These are phyloP conservation scores for Drosera spatulata DNA, from an alignment of 179 eudicot species.

Conservation along the genomic window DNA sequence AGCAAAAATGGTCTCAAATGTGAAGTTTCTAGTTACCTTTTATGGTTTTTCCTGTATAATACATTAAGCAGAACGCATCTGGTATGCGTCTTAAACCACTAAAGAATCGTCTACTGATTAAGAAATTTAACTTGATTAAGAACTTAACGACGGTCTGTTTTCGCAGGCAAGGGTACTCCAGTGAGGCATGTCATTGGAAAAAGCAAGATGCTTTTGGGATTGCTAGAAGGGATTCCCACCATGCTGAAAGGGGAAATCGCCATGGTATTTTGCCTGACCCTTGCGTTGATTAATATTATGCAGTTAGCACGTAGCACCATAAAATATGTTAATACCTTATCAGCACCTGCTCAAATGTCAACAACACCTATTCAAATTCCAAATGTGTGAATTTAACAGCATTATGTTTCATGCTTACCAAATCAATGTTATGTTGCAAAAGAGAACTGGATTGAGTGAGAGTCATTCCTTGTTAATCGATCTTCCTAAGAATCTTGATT, in stretches of 20 bases:
- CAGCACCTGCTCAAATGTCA: too few species aligned
- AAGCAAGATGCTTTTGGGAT: constrained; percentile 87
- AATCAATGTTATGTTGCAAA: too few species aligned
- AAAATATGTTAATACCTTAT: too few species aligned
- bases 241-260: constrained; percentile 95
- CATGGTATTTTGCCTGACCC: constrained; percentile 19
- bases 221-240: constrained; percentile 92
- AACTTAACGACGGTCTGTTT: constrained; percentile 8
- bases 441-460: too few species aligned
- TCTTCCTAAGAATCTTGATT: too few species aligned
- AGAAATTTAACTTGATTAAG: background rate
- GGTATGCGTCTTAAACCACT: background rate
- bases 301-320: background rate
- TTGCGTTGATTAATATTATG: constrained; percentile 17
- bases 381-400: too few species aligned
- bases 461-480: too few species aligned
- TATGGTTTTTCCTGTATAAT: background rate
- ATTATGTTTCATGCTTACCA: too few species aligned
- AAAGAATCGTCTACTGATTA: background rate
- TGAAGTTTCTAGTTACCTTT: too few species aligned
- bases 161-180: constrained; percentile 77
- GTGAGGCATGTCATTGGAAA: constrained; percentile 77
- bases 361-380: too few species aligned
- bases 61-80: background rate
- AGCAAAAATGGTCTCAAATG: too few species aligned